Evolutionary conservation across 2,329 filamentous ascomycete genomes (phyloP), one percentile per base, ranked within the genome.

Genomic region (Whalleya microplaca): DNA sequence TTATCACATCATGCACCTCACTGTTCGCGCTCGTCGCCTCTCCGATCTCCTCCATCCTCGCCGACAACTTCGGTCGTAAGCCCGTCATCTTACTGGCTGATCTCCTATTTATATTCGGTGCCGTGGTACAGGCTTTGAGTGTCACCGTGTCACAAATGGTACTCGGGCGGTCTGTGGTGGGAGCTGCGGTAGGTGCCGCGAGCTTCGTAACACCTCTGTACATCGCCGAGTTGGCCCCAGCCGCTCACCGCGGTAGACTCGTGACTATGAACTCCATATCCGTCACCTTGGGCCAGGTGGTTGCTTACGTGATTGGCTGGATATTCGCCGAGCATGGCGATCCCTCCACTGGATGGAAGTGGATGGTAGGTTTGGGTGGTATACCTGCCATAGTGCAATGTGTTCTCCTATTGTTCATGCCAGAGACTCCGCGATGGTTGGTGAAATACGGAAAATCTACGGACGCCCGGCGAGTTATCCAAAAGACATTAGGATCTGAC

Each of bases 351-450:
- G 91, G 89, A 1, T 98, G 94, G 93, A 81, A 92, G 48, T 96
- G 90, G 87, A 93, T 96, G 84, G 92, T 97, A 0, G 93, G 93
- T 0, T 74, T 97, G 0, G 94, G 93, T 0, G 90, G 90, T 8
- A 59, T 89, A 21, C 94, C 94, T 0, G 93, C 92, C 0, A 72
- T 84, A 0, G 53, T 92, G 2, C 94, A 97, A 71, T 83, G 85
- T 4, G 70, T 80, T 0, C 76, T 96, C 52, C 76, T 97, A 56
- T 65, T 85, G 2, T 78, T 85, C 49, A 88, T 96, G 83, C 92
- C 92, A 0, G 94, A 98, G 74, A 96, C 91, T 12, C 94, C 94
- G 32, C 82, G 94, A 21, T 97, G 91, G 89, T 80, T 97, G 20
- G 87, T 96, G 19, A 88, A 87, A 70, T 84, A 81, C 2, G 88